Conservation (phyloP, 345 rosid species). For the Orychophragmus violaceus region DNA sequence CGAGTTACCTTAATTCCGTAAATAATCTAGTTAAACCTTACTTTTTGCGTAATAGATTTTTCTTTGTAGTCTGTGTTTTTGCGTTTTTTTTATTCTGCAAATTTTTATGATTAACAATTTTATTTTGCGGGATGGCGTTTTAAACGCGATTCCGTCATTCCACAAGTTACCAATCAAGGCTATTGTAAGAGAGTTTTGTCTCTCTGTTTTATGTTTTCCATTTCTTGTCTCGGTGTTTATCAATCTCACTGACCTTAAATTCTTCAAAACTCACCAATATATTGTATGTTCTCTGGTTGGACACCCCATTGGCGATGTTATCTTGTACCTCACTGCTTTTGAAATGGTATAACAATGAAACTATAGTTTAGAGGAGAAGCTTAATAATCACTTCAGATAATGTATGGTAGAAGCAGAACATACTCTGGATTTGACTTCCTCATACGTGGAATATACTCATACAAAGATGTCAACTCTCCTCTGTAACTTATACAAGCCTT, state of each 20-base stretch:
- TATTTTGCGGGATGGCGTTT: too few species aligned
- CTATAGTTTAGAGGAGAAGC: background rate
- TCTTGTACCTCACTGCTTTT: constrained; percentile 48
- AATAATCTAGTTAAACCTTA: too few species aligned
- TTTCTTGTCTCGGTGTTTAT: too few species aligned
- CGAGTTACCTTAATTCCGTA: too few species aligned
- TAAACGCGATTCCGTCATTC: too few species aligned
- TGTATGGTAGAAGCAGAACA: constrained; percentile 17
- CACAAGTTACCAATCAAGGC: too few species aligned
- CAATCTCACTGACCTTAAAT: constrained; percentile 7
- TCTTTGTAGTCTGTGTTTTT: too few species aligned
- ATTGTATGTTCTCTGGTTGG: constrained; percentile 50
- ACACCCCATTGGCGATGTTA: constrained; percentile 24
- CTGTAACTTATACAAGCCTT: constrained; percentile 82
- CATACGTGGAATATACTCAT: constrained; percentile 84
- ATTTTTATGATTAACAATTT: too few species aligned
- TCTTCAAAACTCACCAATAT: constrained; percentile 48
- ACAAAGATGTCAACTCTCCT: constrained; percentile 65
- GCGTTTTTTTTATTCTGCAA: too few species aligned
- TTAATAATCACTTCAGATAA: background rate
- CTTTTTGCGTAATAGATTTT: too few species aligned
- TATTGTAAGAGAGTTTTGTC: background rate
- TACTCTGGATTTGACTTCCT: constrained; percentile 72
- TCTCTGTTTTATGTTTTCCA: background rate
- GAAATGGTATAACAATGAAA: background rate